Evolutionary conservation across 2,329 filamentous ascomycete species (phyloP), one percentile per base, ranked within the genome.

Genomic region (Pseudogymnoascus verrucosus): DNA sequence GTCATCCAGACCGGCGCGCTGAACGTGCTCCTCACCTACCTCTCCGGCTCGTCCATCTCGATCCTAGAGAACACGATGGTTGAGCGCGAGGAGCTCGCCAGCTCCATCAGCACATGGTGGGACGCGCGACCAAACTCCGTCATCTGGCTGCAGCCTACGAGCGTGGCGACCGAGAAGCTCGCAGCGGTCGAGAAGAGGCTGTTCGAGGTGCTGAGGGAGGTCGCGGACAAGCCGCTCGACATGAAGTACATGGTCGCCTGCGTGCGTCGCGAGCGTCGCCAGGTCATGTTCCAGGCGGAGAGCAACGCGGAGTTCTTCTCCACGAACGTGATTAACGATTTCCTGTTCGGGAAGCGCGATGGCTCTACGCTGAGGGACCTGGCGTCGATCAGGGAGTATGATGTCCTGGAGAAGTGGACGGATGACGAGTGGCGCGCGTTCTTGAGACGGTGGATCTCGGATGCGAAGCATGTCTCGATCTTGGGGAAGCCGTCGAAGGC

Each of bases 241-340:
- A 91, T 98, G 89, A 81, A 82, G 1, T 99, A 99, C 73, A 84
- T 99, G 78, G 84, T 84, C 57, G 93, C 97, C 68, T 97, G 93
- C 74, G 86, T 99, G 60, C 84, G 85, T 69, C 85, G 93, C 63
- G 90, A 95, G 74, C 85, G 86, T 67, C 85, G 93, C 57, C 90
- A 93, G 71, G 84, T 91, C 71, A 93, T 92, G 73, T 93, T 90
- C 68, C 85, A 89, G 47, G 90, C 91, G 0, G 95, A 99, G 75
- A 87, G 85, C 60, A 90, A 89, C 2, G 87, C 91, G 62, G 85
- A 87, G 21, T 91, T 92, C 67, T 96, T 93, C 75, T 88, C 91
- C 0, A 88, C 86, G 67, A 89, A 90, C 65, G 88, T 98, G 65
- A 96, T 98, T 70, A 89, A 88, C 12, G 93, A 98, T 72, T 96